A percentile compares a stretch with the other conserved stretches of the same genome.
Conservation (phyloP, 108 stramenopile genomes). For the Nitzschia sp. region DNA sequence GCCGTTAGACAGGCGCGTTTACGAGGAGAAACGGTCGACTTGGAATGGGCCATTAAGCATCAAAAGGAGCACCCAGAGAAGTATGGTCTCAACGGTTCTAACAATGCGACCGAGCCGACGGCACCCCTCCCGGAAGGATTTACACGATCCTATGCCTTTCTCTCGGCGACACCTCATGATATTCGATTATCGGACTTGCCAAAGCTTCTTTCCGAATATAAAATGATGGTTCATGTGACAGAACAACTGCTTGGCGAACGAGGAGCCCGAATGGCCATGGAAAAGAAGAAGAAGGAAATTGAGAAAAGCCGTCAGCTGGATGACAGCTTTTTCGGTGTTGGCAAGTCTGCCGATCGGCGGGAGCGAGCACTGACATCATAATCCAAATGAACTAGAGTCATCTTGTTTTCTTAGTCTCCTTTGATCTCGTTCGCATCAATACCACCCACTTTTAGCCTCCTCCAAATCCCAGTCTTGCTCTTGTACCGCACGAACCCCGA, state of each 20-base stretch:
- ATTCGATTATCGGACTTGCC: conserved; percentile 71
- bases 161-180: conserved; percentile 61
- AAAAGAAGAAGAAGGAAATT: conserved; percentile 17
- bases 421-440: no score
- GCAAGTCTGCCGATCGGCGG: background rate
- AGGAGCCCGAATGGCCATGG: conserved; percentile 16
- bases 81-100: conserved; percentile 1
- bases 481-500: conserved; percentile 17
- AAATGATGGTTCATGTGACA: conserved; percentile 69
- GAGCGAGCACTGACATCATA: conserved; percentile 12
- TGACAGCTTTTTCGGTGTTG: conserved; percentile 15
- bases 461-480: background rate
- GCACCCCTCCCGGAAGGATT: conserved; percentile 49
- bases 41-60: conserved; percentile 65
- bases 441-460: background rate
- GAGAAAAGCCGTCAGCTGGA: conserved; percentile 7
- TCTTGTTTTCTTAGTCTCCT: no score
- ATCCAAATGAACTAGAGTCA: background rate
- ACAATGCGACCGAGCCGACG: conserved; percentile 13
- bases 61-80: conserved; percentile 21
- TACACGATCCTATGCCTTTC: conserved; percentile 65
- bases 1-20: conserved; percentile 63
- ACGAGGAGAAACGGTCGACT: conserved; percentile 57
- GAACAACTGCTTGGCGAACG: conserved; percentile 70
- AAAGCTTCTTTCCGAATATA: conserved; percentile 68